Evolutionary conservation across 768 basidiomycete species (phyloP), one percentile per base, ranked within the genome.

Genomic region (Steccherinum ochraceum): DNA sequence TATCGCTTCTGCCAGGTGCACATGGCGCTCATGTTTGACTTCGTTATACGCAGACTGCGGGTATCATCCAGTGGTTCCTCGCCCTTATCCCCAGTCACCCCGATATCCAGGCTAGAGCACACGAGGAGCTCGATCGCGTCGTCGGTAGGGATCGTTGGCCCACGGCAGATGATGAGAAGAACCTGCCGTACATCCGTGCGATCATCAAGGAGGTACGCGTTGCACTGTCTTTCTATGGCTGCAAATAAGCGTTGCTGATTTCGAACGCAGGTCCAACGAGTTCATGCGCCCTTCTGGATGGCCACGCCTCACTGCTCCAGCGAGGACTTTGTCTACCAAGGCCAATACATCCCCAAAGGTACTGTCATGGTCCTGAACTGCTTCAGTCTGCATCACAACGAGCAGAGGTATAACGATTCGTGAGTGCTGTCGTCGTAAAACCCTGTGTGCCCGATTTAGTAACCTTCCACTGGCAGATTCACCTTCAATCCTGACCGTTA

Each of bases 401-500:
- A 65, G 13, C 52, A 64, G 41, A 64, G 72, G 16, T 62, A 74
- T 52, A 66, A 70, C 0, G 68, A 76, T 45, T 67, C 76, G 24
- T 64, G 64, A 49, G 61, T 50, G 20, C 70, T 59, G 54, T 40
- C 24, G 54, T 45, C 26, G 2, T n/a, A 19, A 46, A 12, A 18
- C 26, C 5, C 40, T 12, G 5, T 12, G 11, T 39, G 30, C 18
- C 41, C 40, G 61, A 57, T 20, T 58, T 51, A 45, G 19, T 64
- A 61, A 52, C 60, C 43, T 12, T 16, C 2, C 2, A 46, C 27
- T 16, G 16, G 5, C 24, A 20, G 40, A 24, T 21, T 18, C 19
- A 18, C 30, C 2, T 3, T 4, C 4, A 20, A 74, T 67, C 74
- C 76, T 13, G 72, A 77, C 16, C 65, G 76, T 3, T 77, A 71